These are phyloP conservation scores for Cucumis cinereus DNA, from an alignment of 306 rosid genomes.

Conservation along the genomic window DNA sequence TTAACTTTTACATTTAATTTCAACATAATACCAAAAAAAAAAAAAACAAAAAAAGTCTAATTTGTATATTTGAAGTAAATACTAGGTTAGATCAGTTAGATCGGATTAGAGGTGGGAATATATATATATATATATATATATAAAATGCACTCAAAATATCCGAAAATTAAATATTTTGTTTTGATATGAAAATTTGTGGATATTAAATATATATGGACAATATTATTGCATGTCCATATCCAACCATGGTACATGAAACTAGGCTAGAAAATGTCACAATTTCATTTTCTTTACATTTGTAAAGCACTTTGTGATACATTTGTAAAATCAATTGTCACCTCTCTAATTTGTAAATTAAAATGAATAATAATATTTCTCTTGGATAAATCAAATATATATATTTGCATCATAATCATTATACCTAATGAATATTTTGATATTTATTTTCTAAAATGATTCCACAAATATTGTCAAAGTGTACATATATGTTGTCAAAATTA, in stretches of 20 bases:
- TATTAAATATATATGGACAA: background rate
- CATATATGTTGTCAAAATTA: background rate
- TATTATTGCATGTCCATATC: background rate
- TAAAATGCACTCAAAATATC: no score
- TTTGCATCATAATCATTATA: background rate
- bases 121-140: no score
- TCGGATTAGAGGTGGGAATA: no score
- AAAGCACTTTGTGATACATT: background rate
- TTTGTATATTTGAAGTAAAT: no score
- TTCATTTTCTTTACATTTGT: background rate
- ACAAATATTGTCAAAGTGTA: background rate
- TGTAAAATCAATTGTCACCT: slow-evolving; percentile 3
- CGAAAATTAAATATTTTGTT: no score
- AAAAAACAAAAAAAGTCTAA: background rate
- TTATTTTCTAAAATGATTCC: background rate
- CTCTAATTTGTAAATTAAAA: background rate
- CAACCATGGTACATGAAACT: background rate
- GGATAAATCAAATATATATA: background rate
- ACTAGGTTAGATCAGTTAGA: no score
- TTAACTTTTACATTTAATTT: background rate
- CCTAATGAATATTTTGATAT: background rate
- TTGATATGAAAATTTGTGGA: no score
- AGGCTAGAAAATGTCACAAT: background rate
- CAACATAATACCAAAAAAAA: background rate
- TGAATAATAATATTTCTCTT: background rate